phyloP scores from a whole-genome alignment of 1,284 basidiomycete genomes.

The Heterobasidion parviporum region DNA sequence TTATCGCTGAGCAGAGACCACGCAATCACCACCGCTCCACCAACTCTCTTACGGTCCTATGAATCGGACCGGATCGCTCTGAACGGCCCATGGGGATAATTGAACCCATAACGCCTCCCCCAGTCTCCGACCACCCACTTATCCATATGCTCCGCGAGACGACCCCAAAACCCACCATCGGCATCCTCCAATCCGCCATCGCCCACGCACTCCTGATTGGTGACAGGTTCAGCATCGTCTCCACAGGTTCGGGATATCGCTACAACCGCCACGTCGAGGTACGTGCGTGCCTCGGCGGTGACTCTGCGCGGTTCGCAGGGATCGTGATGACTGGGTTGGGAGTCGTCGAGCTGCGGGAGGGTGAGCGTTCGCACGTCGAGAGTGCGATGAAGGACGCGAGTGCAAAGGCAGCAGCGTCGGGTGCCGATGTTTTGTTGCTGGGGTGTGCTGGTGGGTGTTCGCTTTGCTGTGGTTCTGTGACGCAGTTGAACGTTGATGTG shows the following conservation, averaged over 20 bases:
- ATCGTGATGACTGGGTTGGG: neutral
- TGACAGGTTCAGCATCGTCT: neutral
- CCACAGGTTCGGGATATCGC: neutral
- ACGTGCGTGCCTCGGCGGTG: neutral
- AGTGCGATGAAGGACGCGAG: neutral
- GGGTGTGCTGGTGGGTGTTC: neutral
- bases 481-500: neutral
- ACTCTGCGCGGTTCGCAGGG: neutral
- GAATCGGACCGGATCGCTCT: too few relatives aligned
- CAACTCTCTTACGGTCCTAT: too few relatives aligned
- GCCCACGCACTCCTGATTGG: neutral
- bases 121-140: neutral
- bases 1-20: neutral
- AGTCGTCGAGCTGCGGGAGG: neutral
- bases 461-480: neutral
- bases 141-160: neutral
- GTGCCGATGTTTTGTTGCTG: neutral
- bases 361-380: neutral
- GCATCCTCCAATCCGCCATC: neutral
- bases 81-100: neutral
- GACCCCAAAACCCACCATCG: neutral
- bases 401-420: neutral
- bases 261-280: neutral
- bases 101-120: neutral
- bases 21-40: too few relatives aligned